Conservation (phyloP, 371 early-diverging fungal species). For the Apophysomyces elegans region DNA sequence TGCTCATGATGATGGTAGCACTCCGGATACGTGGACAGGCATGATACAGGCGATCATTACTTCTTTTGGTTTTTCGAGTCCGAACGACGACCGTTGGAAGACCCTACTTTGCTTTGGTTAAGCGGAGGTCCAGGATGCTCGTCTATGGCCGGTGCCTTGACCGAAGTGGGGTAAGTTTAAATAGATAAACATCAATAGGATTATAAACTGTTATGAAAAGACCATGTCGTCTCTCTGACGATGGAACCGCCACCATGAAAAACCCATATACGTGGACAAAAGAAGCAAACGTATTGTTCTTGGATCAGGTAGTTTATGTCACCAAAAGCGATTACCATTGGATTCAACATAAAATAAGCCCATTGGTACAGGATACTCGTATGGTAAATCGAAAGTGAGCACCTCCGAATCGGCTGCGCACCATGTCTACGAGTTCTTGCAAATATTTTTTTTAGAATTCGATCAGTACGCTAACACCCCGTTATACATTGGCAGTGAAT, state of each 20-base stretch:
- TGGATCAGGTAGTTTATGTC: constrained; percentile 68
- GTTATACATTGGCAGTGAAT: constrained; percentile 68
- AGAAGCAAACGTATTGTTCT: constrained; percentile 80
- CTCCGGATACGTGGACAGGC: constrained; percentile 12
- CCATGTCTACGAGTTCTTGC: constrained; percentile 69
- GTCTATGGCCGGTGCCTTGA: constrained; percentile 37
- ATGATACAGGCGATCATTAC: constrained; percentile 29
- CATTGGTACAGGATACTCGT: constrained; percentile 77
- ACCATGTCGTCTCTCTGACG: constrained; percentile 65
- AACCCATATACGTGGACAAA: constrained; percentile 83
- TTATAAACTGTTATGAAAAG: constrained; percentile 20
- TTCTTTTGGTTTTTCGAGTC: constrained; percentile 78
- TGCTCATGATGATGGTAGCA: not conserved
- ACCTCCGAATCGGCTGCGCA: constrained; percentile 57
- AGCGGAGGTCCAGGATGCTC: constrained; percentile 76
- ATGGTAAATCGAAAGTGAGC: constrained; percentile 63
- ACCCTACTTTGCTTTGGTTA: constrained; percentile 61
- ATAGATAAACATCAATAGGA: too few relatives aligned
- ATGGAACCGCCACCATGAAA: constrained; percentile 56
- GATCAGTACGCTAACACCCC: constrained; percentile 31
- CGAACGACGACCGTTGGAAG: constrained; percentile 38
- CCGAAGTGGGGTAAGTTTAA: not conserved
- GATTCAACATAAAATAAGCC: constrained; percentile 47
- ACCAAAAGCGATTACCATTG: not conserved
- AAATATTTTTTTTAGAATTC: constrained; percentile 72